Base-by-base conservation (phyloP, 2,329 filamentous ascomycete species). In the Botrytis pseudocinerea region DNA sequence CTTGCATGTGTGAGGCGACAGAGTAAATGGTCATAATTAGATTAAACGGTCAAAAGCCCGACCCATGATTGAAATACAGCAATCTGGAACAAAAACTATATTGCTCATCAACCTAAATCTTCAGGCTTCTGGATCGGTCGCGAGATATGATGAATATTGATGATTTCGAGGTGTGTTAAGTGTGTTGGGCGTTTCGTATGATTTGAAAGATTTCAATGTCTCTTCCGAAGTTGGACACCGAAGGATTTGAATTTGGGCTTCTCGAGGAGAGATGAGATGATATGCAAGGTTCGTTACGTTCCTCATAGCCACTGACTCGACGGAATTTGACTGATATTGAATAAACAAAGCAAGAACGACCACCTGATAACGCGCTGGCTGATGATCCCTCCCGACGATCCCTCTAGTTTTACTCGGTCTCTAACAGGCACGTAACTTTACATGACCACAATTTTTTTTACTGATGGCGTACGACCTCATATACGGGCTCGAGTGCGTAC, bases 161-260 rank as follows among this genome's bases (percentile, higher is more conserved):
- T 8, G n/a, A 35, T n/a, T 40, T 66, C 8, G 25, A 65, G 69
- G 69, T 71, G 44, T 57, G 69, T 73, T 38, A 2, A 10, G 6
- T 10, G 6, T 57, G 69, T 73, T 38, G 1, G 18, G 6, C 6
- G 3, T 44, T 69, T n/a, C 48, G 57, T 48, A 48, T 68, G 65
- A 69, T 44, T 22, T 42, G 12, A 35, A 14, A 40, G 2, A 35
- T n/a, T 10, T 32, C 35, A 25, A 51, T 25, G 6, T 51, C 16
- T 35, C 4, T 66, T 51, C 12, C 5, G 16, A 32, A 12, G 14
- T n/a, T 51, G 32, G 25, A 54, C 22, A 7, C 20, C n/a, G 28
- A 18, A 51, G 25, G 10, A n/a, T 40, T 40, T 16, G 35, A 1
- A 40, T n/a, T 40, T 54, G 46, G 25, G 63, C 9, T 25, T 63